Evolutionary conservation across 2,329 filamentous ascomycete species (phyloP).

Genomic region (Cercospora brassicicola): DNA sequence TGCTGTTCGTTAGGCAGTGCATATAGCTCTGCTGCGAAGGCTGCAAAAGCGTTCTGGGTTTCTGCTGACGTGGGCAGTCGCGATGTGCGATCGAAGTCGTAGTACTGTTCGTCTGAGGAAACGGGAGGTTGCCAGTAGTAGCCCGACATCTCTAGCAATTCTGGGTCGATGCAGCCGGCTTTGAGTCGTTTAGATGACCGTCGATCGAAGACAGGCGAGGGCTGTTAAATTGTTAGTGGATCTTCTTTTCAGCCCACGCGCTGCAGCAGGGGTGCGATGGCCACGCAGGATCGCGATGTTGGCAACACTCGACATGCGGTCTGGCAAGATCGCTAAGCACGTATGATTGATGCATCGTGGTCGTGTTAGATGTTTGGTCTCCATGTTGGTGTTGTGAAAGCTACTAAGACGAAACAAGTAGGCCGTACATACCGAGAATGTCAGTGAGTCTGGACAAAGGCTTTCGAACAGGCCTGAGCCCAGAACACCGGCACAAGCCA

Average conservation of each 20-base stretch:
- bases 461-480: constrained; percentile 7
- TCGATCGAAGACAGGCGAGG: constrained; percentile 4
- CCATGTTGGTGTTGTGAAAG: background rate
- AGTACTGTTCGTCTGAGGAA: constrained; percentile 20
- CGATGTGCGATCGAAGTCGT: constrained; percentile 17
- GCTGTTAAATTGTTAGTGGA: constrained; percentile 12
- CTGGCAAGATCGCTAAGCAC: constrained; percentile 7
- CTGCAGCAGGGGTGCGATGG: background rate
- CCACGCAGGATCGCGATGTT: background rate
- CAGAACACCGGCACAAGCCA: constrained; percentile 8
- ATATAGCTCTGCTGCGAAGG: constrained; percentile 11
- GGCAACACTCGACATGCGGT: background rate
- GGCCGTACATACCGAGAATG: constrained; percentile 11
- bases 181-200: constrained; percentile 12
- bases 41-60: constrained; percentile 12
- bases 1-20: constrained; percentile 8
- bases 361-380: background rate
- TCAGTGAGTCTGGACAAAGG: constrained; percentile 3
- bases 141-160: constrained; percentile 23
- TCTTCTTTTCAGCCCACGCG: background rate
- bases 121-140: constrained; percentile 22
- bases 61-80: constrained; percentile 12
- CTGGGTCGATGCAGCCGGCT: constrained; percentile 8
- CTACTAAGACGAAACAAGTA: background rate
- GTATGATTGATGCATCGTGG: constrained; percentile 3